A percentile compares a stretch with the other conserved stretches of the same genome.
These are phyloP conservation scores for Syzygium syzygioides DNA, from an alignment of 441 rosid species.

Conservation along the genomic window DNA sequence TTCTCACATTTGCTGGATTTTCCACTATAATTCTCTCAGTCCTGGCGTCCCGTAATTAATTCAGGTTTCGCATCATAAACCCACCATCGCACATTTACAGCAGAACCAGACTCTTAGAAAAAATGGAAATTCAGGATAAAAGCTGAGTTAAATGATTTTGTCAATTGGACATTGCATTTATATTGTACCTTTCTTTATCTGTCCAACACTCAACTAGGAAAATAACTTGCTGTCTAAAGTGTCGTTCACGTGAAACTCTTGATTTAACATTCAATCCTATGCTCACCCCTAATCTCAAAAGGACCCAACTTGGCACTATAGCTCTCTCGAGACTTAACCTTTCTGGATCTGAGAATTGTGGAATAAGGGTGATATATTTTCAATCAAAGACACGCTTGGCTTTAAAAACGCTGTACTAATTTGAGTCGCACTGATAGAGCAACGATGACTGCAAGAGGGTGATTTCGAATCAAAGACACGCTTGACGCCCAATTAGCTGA, in stretches of 20 bases:
- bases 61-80: no score
- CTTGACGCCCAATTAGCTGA: no score
- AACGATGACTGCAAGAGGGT: not conserved
- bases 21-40: no score
- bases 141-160: not conserved
- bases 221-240: not conserved
- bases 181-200: not conserved
- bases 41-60: no score
- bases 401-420: no score
- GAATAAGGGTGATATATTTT: not conserved
- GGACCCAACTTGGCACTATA: not conserved
- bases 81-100: no score
- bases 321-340: not conserved
- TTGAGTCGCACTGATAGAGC: not conserved
- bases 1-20: no score
- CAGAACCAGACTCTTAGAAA: no score
- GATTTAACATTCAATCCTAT: not conserved
- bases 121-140: no score
- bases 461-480: not conserved
- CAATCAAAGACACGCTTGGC: no score
- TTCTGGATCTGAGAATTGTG: not conserved
- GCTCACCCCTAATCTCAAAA: not conserved
- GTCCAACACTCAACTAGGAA: no score
- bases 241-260: not conserved
- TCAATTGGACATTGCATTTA: not conserved